Evolutionary conservation across 1,284 basidiomycete genomes (phyloP).

Genomic region (Polyporus tsugae): DNA sequence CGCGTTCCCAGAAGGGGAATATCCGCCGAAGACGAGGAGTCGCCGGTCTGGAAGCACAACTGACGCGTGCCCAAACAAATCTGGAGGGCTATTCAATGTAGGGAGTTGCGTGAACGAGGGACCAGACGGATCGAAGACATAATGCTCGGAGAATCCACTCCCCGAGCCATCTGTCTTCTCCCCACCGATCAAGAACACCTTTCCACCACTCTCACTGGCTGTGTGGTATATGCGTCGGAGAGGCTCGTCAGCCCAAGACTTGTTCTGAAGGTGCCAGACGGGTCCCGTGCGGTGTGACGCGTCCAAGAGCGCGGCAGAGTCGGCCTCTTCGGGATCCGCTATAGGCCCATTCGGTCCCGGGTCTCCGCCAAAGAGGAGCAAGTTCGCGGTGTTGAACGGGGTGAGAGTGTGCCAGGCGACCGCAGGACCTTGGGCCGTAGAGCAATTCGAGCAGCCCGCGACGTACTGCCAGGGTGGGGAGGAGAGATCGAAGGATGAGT

Average conservation of each 20-base stretch:
- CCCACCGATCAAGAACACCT: slow-evolving; percentile 78
- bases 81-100: slow-evolving; percentile 63
- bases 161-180: slow-evolving; percentile 81
- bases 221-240: slow-evolving; percentile 78
- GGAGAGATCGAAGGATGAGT: slow-evolving; percentile 60
- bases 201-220: slow-evolving; percentile 54
- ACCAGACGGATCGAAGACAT: slow-evolving; percentile 62
- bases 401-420: slow-evolving; percentile 86
- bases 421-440: slow-evolving; percentile 59
- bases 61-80: slow-evolving; percentile 76
- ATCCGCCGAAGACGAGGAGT: slow-evolving; percentile 82
- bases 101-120: slow-evolving; percentile 66
- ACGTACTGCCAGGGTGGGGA: slow-evolving; percentile 75
- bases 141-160: slow-evolving; percentile 67
- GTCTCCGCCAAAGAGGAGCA: slow-evolving; percentile 81
- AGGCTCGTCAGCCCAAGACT: slow-evolving; percentile 73
- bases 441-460: slow-evolving; percentile 53
- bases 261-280: slow-evolving; percentile 55
- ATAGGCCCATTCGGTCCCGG: slow-evolving; percentile 65
- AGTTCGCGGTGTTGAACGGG: slow-evolving; percentile 58
- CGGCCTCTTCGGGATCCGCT: slow-evolving; percentile 57
- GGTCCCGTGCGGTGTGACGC: slow-evolving; percentile 49
- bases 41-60: slow-evolving; percentile 72
- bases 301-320: slow-evolving; percentile 71
- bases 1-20: slow-evolving; percentile 54